Evolutionary conservation across 2,329 filamentous ascomycete species (phyloP).

Genomic region (Sclerotinia spermophila): DNA sequence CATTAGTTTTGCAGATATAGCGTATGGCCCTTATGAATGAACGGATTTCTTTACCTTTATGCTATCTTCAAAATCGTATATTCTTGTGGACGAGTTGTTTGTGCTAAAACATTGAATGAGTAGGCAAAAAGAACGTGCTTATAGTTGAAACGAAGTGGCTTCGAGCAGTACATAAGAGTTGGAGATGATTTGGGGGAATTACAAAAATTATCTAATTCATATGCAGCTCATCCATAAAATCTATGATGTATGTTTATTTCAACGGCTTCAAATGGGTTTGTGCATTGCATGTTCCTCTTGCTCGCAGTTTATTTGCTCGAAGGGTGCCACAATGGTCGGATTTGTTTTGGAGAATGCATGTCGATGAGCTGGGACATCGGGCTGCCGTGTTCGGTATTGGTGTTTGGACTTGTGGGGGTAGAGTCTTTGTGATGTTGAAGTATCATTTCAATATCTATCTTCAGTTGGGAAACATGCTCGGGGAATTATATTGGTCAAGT

Average conservation of each 20-base stretch:
- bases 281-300: background rate
- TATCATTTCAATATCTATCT: background rate
- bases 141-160: background rate
- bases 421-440: background rate
- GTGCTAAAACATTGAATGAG: background rate
- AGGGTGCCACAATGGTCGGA: background rate
- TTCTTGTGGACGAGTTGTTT: background rate
- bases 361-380: too few species aligned
- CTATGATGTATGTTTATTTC: background rate
- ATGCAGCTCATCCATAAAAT: background rate
- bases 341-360: background rate
- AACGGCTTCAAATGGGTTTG: background rate
- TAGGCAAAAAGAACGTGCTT: background rate
- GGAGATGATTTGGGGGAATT: background rate
- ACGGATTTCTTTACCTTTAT: background rate
- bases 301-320: background rate
- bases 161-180: background rate
- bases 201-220: background rate
- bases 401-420: background rate
- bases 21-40: background rate
- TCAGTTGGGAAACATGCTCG: background rate
- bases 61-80: background rate
- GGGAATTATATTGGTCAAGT: background rate
- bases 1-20: constrained; percentile 6
- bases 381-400: background rate